Evolutionary conservation across 1,284 basidiomycete genomes (phyloP).

Genomic region (Cryptococcus sp.): DNA sequence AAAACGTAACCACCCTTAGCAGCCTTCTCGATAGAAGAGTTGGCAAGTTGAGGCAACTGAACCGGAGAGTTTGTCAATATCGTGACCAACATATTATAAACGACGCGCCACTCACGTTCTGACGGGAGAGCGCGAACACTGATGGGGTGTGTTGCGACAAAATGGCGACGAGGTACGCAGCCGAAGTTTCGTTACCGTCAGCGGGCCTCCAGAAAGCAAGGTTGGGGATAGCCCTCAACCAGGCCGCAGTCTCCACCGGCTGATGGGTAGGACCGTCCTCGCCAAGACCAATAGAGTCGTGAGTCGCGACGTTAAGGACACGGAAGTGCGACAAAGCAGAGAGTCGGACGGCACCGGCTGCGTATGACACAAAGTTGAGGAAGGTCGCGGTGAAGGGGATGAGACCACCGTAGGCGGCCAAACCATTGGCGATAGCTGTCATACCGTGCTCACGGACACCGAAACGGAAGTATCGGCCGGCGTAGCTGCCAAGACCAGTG

Average conservation of each 20-base stretch:
- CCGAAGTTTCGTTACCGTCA: constrained; percentile 88
- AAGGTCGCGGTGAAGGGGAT: constrained; percentile 86
- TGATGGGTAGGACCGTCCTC: constrained; percentile 98
- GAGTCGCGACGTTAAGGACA: constrained; percentile 70
- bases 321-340: constrained; percentile 86
- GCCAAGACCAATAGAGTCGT: constrained; percentile 84
- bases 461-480: constrained; percentile 89
- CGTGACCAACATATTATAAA: constrained; percentile 1
- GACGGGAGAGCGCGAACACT: constrained; percentile 49
- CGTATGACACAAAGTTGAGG: constrained; percentile 95
- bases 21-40: constrained; percentile 81
- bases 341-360: constrained; percentile 84
- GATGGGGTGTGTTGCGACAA: constrained; percentile 75
- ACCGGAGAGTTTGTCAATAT: not conserved
- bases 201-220: constrained; percentile 88
- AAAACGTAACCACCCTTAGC: constrained; percentile 86
- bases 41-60: constrained; percentile 85
- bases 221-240: constrained; percentile 87
- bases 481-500: constrained; percentile 79
- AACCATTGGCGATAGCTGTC: constrained; percentile 91
- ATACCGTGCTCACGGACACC: constrained; percentile 97
- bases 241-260: constrained; percentile 83
- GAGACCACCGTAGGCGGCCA: constrained; percentile 77
- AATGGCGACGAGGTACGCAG: constrained; percentile 80
- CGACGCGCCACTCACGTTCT: constrained; percentile 36